Evolutionary conservation across 768 basidiomycete species (phyloP).

Genomic region (Cantharellus anzutake): DNA sequence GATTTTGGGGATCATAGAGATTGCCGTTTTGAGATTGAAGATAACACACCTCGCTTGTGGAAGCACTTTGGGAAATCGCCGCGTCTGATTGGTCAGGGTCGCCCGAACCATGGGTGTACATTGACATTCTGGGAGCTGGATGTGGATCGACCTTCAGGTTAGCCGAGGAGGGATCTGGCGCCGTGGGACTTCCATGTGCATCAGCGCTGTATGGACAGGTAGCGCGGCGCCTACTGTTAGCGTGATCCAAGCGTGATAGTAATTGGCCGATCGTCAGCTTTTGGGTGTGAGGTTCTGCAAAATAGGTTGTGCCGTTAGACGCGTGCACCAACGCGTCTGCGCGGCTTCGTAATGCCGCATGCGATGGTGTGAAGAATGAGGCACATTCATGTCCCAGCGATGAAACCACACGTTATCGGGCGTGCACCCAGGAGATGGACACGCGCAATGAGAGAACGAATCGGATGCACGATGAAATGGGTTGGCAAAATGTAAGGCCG

Average conservation of each 20-base stretch:
- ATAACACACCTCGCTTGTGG: constrained; percentile 34
- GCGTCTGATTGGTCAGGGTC: no score
- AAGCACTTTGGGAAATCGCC: not conserved
- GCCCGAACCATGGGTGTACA: not conserved
- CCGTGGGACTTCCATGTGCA: no score
- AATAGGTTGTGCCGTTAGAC: constrained; percentile 39
- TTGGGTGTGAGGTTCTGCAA: constrained; percentile 54
- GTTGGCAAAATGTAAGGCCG: not conserved
- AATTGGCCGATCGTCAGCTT: constrained; percentile 35
- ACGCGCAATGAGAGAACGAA: no score
- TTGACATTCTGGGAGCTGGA: not conserved
- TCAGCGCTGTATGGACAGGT: no score
- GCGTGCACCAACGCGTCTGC: constrained; percentile 53
- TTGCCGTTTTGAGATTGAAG: constrained; percentile 91
- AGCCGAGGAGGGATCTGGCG: no score
- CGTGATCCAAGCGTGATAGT: not conserved
- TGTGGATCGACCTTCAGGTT: no score
- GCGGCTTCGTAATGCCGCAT: constrained; percentile 23
- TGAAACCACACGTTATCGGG: no score
- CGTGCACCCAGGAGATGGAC: no score
- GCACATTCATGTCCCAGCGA: constrained; percentile 3
- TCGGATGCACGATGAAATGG: no score
- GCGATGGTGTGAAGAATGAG: constrained; percentile 13
- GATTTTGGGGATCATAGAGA: constrained; percentile 30
- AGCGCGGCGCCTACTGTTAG: no score